Conservation (phyloP, 352 stramenopile species). For the Phytophthora podocarpi region DNA sequence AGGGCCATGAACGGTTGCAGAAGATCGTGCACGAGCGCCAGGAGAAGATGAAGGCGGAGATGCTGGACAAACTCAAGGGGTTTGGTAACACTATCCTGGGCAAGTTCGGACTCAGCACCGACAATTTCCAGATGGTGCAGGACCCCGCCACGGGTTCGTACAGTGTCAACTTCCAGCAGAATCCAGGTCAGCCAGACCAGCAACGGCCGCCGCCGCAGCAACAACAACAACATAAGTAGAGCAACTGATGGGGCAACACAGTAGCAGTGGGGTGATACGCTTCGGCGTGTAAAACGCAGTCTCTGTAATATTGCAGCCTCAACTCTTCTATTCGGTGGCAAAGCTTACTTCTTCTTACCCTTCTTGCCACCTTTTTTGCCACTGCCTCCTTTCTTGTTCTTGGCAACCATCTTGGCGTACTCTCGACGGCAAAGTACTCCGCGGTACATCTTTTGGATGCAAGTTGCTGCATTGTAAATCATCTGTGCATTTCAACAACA, state of each 20-base stretch:
- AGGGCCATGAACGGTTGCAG: conserved; percentile 80
- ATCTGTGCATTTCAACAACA: conserved; percentile 39
- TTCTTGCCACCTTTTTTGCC: conserved; percentile 55
- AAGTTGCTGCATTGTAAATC: conserved; percentile 70
- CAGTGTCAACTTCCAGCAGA: conserved; percentile 95
- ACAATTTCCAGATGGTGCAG: conserved; percentile 99
- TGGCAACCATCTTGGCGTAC: conserved; percentile 76
- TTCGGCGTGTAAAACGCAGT: background rate
- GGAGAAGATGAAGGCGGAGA: conserved; percentile 99
- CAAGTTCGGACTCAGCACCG: conserved; percentile 99
- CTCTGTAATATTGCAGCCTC: conserved; percentile 10
- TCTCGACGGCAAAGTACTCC: conserved; percentile 67
- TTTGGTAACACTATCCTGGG: conserved; percentile 98
- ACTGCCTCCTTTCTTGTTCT: conserved; percentile 83
- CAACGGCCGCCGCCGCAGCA: background rate
- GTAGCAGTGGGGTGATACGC: background rate
- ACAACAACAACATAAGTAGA: conserved; percentile 22
- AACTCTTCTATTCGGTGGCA: background rate
- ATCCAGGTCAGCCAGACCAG: conserved; percentile 31
- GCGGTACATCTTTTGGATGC: conserved; percentile 86
- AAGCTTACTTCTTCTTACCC: conserved; percentile 33
- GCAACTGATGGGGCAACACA: background rate
- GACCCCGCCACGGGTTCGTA: conserved; percentile 97
- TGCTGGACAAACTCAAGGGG: conserved; percentile 97
- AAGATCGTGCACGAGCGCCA: conserved; percentile 93